Conservation (phyloP, 116 monocot species). For the Zostera marina region DNA sequence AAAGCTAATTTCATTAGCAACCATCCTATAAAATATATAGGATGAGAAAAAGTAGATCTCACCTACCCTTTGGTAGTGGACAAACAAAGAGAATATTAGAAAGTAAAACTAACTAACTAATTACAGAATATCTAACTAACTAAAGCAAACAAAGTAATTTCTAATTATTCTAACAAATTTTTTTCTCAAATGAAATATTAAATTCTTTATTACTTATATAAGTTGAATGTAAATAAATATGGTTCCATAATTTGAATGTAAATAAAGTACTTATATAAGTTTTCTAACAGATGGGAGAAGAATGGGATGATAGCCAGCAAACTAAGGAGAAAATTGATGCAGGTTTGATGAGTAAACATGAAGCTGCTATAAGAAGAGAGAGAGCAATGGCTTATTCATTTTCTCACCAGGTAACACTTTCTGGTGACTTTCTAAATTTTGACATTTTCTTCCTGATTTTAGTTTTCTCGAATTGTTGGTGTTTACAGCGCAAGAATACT, state of each 20-base stretch:
- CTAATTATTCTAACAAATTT: too few relatives aligned
- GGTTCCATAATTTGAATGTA: neutral
- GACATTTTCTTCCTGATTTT: neutral
- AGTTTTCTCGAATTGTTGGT: neutral
- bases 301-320: constrained; percentile 78
- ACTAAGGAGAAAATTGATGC: constrained; percentile 78
- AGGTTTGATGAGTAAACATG: constrained; percentile 56
- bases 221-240: neutral
- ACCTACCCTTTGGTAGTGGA: too few relatives aligned
- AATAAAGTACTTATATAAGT: neutral
- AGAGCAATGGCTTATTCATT: constrained; percentile 84
- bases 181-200: neutral
- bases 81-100: too few relatives aligned
- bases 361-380: constrained; percentile 78
- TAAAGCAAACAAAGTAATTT: too few relatives aligned
- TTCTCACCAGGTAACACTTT: constrained; percentile 61
- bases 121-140: too few relatives aligned
- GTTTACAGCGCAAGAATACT: constrained; percentile 10
- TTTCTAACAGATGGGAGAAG: constrained; percentile 57
- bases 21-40: too few relatives aligned
- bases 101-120: too few relatives aligned
- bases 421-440: neutral
- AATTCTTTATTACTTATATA: neutral
- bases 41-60: too few relatives aligned
- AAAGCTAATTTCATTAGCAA: too few relatives aligned